phyloP scores from a whole-genome alignment of 352 stramenopile species.

The Globisporangium sylvaticum region DNA sequence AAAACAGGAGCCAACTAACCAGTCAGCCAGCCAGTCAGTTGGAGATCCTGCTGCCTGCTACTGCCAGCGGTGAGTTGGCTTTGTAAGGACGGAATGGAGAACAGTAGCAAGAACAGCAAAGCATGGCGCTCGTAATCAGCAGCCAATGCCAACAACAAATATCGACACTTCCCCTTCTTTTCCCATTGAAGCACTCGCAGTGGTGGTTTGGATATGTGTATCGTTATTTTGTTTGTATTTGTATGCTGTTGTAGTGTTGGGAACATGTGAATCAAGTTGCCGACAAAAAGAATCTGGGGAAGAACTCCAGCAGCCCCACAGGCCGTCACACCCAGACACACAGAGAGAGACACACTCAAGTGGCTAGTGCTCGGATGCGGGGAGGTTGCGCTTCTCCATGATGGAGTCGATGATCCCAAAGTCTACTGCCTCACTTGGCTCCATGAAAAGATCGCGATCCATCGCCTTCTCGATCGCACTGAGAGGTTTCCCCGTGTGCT shows the following conservation, averaged over 20 bases:
- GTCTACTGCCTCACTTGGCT: constrained; percentile 60
- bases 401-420: constrained; percentile 86
- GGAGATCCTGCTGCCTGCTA: neutral
- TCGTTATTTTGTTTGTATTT: neutral
- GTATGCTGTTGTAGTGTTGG: neutral
- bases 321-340: neutral
- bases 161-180: neutral
- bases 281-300: neutral
- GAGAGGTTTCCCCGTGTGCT: constrained; percentile 73
- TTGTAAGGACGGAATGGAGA: neutral
- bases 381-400: constrained; percentile 51
- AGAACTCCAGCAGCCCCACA: neutral
- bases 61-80: neutral
- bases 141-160: neutral
- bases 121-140: constrained; percentile 4
- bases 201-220: neutral
- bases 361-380: constrained; percentile 11
- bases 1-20: constrained; percentile 6
- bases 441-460: constrained; percentile 87
- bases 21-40: neutral
- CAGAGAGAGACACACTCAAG: neutral
- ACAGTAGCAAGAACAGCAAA: neutral
- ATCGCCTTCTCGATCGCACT: constrained; percentile 82
- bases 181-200: neutral
- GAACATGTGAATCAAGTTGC: neutral